Percentiles rank a stretch among this genome's conserved stretches.
These are phyloP conservation scores for Acmispon strigosus DNA, from an alignment of 306 rosid species.

Conservation along the genomic window DNA sequence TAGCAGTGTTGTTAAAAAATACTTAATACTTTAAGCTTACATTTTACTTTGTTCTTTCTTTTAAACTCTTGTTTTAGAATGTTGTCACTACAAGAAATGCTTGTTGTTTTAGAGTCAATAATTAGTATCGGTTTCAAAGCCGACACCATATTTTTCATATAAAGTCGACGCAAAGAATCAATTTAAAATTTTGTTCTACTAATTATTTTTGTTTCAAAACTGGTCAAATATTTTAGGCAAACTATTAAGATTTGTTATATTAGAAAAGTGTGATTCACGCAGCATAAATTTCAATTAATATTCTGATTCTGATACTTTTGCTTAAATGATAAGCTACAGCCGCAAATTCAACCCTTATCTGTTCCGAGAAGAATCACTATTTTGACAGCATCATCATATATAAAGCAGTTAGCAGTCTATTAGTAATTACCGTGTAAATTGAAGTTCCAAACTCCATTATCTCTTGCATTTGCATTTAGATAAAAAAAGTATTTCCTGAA, in stretches of 20 bases:
- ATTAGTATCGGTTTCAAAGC: too few species aligned
- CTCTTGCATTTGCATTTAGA: not conserved
- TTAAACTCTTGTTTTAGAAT: too few species aligned
- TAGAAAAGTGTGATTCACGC: not conserved
- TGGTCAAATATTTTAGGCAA: too few species aligned
- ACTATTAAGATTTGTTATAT: not conserved
- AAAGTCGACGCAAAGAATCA: too few species aligned
- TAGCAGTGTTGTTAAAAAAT: too few species aligned
- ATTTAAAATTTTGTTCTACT: too few species aligned
- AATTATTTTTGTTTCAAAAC: too few species aligned
- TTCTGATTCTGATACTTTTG: conserved; percentile 9
- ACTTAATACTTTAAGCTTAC: too few species aligned
- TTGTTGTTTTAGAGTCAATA: too few species aligned
- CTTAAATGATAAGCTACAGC: conserved; percentile 26
- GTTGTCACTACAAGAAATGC: too few species aligned
- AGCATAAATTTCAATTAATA: not conserved
- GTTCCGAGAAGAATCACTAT: conserved; percentile 12
- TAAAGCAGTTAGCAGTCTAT: not conserved
- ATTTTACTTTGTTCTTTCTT: too few species aligned
- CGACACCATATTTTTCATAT: too few species aligned
- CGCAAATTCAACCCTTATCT: conserved; percentile 36
- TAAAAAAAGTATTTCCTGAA: conserved; percentile 7
- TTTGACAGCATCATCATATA: conserved; percentile 1
- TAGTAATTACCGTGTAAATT: not conserved
- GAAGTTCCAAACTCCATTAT: conserved; percentile 5